Evolutionary conservation across 306 rosid genomes (phyloP).

Genomic region (Lablab purpureus): DNA sequence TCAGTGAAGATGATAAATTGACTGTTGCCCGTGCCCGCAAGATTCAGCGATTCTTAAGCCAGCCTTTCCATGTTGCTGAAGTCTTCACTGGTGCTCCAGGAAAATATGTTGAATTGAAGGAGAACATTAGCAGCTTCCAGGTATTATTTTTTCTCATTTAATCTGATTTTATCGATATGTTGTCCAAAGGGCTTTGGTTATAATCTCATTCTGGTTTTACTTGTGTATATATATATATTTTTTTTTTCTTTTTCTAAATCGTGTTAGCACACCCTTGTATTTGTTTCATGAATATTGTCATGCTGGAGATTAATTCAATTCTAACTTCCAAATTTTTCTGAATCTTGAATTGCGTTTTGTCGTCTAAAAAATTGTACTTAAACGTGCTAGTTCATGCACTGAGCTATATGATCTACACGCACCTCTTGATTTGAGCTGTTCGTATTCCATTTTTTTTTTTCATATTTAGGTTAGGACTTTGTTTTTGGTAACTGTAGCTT

Average conservation of each 20-base stretch:
- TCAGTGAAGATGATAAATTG: conserved; percentile 96
- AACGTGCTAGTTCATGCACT: background rate
- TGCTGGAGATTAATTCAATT: background rate
- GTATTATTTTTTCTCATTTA: conserved; percentile 47
- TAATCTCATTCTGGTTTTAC: background rate
- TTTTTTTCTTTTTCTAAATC: background rate
- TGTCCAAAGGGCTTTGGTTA: background rate
- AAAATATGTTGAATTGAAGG: conserved; percentile 94
- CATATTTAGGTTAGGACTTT: background rate
- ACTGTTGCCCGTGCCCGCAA: conserved; percentile 99
- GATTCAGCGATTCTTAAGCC: conserved; percentile 82
- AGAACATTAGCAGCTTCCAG: conserved; percentile 88
- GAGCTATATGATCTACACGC: background rate
- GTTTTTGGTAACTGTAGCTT: background rate
- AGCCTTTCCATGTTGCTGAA: conserved; percentile 99
- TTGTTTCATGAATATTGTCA: background rate
- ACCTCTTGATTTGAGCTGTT: background rate
- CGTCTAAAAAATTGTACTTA: background rate
- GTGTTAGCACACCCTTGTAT: background rate
- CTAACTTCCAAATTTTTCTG: background rate
- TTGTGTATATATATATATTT: too few relatives aligned
- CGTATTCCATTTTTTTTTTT: background rate
- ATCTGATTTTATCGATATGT: background rate
- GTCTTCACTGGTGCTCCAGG: conserved; percentile 99
- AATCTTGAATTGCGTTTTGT: background rate